Evolutionary conservation across 345 rosid genomes (phyloP).

Genomic region (Limnanthes douglasii): DNA sequence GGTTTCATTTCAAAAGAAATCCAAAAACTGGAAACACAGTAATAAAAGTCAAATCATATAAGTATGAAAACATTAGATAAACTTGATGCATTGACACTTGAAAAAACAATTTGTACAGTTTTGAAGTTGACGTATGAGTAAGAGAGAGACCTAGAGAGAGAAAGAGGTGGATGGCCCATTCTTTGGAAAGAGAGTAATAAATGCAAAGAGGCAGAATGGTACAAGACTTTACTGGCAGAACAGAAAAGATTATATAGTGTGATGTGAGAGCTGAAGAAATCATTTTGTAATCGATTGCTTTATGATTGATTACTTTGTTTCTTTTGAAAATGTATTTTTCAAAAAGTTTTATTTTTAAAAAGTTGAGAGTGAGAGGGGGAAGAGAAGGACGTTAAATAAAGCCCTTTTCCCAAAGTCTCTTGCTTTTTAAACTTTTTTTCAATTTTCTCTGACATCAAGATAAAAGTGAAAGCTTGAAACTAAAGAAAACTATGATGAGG

Average conservation of each 20-base stretch:
- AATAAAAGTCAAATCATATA: too few relatives aligned
- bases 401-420: slow-evolving; percentile 18
- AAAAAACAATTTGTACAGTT: too few relatives aligned
- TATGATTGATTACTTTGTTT: slow-evolving; percentile 17
- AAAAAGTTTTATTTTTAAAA: background rate
- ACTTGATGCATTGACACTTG: too few relatives aligned
- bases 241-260: slow-evolving; percentile 23
- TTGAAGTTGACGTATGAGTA: slow-evolving; percentile 14
- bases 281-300: slow-evolving; percentile 32
- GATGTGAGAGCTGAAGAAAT: slow-evolving; percentile 27
- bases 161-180: background rate
- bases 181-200: slow-evolving; percentile 12
- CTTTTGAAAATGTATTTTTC: background rate
- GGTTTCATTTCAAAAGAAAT: too few relatives aligned
- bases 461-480: slow-evolving; percentile 12
- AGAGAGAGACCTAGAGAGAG: slow-evolving; percentile 1
- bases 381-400: slow-evolving; percentile 5
- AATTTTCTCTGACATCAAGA: slow-evolving; percentile 16
- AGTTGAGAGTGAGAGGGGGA: slow-evolving; percentile 8
- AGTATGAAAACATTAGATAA: too few relatives aligned
- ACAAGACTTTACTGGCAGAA: slow-evolving; percentile 21
- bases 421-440: background rate
- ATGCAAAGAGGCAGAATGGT: slow-evolving; percentile 26
- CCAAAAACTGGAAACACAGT: too few relatives aligned
- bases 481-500: slow-evolving; percentile 17